A percentile compares a stretch with the other conserved stretches of the same genome.
Conservation (phyloP, 345 rosid genomes). For the Aethionema arabicum region DNA sequence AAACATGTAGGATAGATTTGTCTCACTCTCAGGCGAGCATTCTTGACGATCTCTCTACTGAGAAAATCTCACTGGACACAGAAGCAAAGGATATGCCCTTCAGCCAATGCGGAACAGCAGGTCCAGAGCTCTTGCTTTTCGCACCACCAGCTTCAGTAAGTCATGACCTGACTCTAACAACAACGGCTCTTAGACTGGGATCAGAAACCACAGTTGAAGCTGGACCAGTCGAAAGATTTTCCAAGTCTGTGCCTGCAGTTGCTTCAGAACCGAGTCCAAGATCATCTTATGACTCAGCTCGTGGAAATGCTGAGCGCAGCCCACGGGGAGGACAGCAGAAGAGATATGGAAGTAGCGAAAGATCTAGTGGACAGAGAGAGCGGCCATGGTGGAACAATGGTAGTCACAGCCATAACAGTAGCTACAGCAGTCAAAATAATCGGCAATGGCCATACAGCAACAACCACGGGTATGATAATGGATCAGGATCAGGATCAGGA, state of each 20-base stretch:
- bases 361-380: slow-evolving; percentile 52
- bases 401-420: slow-evolving; percentile 45
- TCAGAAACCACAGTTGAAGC: slow-evolving; percentile 41
- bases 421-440: slow-evolving; percentile 48
- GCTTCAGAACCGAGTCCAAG: slow-evolving; percentile 33
- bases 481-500: slow-evolving; percentile 37
- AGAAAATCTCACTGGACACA: slow-evolving; percentile 45
- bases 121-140: slow-evolving; percentile 48
- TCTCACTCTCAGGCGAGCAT: slow-evolving; percentile 48
- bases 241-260: slow-evolving; percentile 30
- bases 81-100: slow-evolving; percentile 46
- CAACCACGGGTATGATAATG: slow-evolving; percentile 52
- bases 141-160: slow-evolving; percentile 39
- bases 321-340: slow-evolving; percentile 58
- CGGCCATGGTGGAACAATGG: slow-evolving; percentile 42
- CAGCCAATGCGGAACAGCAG: slow-evolving; percentile 47
- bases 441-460: slow-evolving; percentile 50
- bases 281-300: slow-evolving; percentile 40
- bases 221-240: slow-evolving; percentile 46
- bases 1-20: slow-evolving; percentile 60
- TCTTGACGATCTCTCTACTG: slow-evolving; percentile 41
- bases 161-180: slow-evolving; percentile 34
- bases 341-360: slow-evolving; percentile 41
- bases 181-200: slow-evolving; percentile 45
- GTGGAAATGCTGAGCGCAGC: slow-evolving; percentile 41